Evolutionary conservation across 495 filamentous ascomycete species (phyloP), one percentile per base, ranked within the genome.

Genomic region (Pseudomonodictys pantanalensis): DNA sequence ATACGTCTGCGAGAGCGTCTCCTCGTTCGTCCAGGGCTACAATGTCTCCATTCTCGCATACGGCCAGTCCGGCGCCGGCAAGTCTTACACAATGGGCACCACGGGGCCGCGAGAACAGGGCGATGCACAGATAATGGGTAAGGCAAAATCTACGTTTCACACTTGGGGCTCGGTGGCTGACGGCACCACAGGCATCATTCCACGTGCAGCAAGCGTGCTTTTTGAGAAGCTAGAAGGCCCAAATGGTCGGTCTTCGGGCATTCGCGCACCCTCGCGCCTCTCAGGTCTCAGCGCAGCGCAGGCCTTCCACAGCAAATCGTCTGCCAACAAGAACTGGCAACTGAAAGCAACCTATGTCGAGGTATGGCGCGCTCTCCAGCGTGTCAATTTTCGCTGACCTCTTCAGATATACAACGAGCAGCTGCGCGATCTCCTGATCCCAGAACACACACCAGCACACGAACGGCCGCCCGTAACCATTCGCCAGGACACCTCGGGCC

Each of bases 21-120:
- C 79, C 71, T 91, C 91, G 1, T 99, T 99, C 72, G 72, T 95
- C 7, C 89, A 96, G 71, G 93, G 93, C 35, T 99, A 97, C 79
- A 99, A 99, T 86, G 93, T 99, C 65, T 99, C 93, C 11, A 83
- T 99, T 45, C 80, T 99, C 60, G 93, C 93, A 38, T 99, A 99
- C 67, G 93, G 93, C 65, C 93, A 99, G 77, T 99, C 93, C n/a
- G 93, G 93, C 33, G 91, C 93, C n/a, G 93, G 93, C 67, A 99
- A 99, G 75, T 99, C 93, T 1, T 97, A 97, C 71, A 99, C 93
- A 0, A 99, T 99, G 93, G 93, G 93, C 38, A 99, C 93, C 1
- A 88, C 93, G 2, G 90, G 92, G 2, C 92, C 95, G 7, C 75
- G 70, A 18, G 92, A 96, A 68, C 89, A 96, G 68, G 79, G 77